Conservation (phyloP, 768 basidiomycete species). For the Mycena filopes region DNA sequence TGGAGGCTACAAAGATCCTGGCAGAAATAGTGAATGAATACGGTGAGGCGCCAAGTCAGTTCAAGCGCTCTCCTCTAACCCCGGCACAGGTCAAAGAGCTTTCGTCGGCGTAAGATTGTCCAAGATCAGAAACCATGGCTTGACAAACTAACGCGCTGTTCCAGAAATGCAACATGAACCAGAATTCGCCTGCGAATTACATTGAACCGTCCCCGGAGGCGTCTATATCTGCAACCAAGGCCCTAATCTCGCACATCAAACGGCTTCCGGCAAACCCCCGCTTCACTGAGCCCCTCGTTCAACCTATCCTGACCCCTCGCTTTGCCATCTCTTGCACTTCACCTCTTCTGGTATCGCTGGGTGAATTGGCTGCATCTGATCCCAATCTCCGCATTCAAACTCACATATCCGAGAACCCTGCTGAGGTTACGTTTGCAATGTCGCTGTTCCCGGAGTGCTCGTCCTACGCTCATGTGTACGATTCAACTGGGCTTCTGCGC, state of each 20-base stretch:
- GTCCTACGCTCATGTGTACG: constrained; percentile 87
- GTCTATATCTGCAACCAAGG: constrained; percentile 71
- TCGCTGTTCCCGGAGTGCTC: constrained; percentile 70
- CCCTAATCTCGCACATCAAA: constrained; percentile 77
- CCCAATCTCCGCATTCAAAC: constrained; percentile 85
- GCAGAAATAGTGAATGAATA: constrained; percentile 76
- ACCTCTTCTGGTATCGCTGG: constrained; percentile 71
- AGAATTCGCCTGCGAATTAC: constrained; percentile 75
- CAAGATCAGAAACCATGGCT: not conserved
- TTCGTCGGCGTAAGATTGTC: constrained; percentile 78
- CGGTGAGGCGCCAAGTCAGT: constrained; percentile 53
- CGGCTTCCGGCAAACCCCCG: constrained; percentile 52
- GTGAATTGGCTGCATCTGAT: constrained; percentile 67
- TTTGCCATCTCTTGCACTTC: constrained; percentile 92
- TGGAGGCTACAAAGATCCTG: constrained; percentile 82
- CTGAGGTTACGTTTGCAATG: constrained; percentile 76
- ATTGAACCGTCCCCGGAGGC: constrained; percentile 66
- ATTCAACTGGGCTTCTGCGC: constrained; percentile 78
- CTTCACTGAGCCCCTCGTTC: constrained; percentile 69
- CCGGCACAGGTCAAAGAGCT: constrained; percentile 74
- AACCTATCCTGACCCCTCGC: constrained; percentile 94
- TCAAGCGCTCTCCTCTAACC: not conserved
- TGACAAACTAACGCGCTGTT: constrained; percentile 3
- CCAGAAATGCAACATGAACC: constrained; percentile 93
- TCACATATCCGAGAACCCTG: constrained; percentile 87